Conservation (phyloP, 176 grass and related monocot genomes). For the Thinopyrum elongatum region DNA sequence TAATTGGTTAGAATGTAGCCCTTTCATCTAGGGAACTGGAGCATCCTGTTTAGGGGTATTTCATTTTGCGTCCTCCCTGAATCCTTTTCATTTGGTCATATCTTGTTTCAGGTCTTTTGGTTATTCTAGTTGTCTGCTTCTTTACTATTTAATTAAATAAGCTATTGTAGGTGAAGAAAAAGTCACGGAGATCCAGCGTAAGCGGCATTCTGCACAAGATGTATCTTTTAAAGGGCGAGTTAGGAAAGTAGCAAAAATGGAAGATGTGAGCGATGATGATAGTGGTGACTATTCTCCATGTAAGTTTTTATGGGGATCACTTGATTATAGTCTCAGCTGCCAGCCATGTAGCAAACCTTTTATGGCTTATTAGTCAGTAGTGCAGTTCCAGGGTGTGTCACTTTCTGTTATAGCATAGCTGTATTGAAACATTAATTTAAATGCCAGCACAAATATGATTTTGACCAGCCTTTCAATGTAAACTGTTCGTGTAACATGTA, state of each 20-base stretch:
- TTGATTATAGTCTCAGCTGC: constrained; percentile 20
- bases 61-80: background rate
- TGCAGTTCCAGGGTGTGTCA: background rate
- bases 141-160: constrained; percentile 30
- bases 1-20: background rate
- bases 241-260: constrained; percentile 81
- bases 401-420: background rate
- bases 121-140: constrained; percentile 24
- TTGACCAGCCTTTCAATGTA: background rate
- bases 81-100: constrained; percentile 1
- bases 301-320: constrained; percentile 45
- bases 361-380: constrained; percentile 11
- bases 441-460: constrained; percentile 1
- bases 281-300: constrained; percentile 87
- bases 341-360: constrained; percentile 10
- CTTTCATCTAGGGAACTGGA: constrained; percentile 15
- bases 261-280: constrained; percentile 73
- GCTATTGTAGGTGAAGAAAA: constrained; percentile 69
- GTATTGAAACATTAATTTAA: constrained; percentile 18
- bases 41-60: constrained; percentile 2
- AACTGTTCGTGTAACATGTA: background rate
- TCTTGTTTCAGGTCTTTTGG: constrained; percentile 15
- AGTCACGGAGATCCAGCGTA: constrained; percentile 68
- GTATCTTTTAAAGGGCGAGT: constrained; percentile 88
- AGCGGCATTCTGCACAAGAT: constrained; percentile 76